Evolutionary conservation across 106 monocot genomes (phyloP).

Genomic region (Allium sativum): DNA sequence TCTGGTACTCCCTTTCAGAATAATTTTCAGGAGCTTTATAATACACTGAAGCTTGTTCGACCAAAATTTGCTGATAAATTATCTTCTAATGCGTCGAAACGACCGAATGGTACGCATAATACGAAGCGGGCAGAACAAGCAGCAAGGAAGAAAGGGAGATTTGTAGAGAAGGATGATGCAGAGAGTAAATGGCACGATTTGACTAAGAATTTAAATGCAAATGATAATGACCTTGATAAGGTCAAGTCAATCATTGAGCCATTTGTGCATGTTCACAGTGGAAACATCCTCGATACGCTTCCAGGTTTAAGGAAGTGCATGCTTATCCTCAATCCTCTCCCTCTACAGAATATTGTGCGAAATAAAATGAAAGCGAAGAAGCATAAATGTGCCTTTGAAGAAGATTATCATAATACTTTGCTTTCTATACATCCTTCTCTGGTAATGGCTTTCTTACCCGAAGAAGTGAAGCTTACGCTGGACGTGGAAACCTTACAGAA

Average conservation of each 20-base stretch:
- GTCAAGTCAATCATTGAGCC: constrained; percentile 27
- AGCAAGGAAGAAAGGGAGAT: neutral
- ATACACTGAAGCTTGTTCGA: constrained; percentile 48
- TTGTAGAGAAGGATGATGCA: constrained; percentile 15
- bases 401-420: constrained; percentile 30
- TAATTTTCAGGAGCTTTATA: constrained; percentile 67
- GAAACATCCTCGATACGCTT: constrained; percentile 33
- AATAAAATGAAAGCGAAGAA: constrained; percentile 10
- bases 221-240: constrained; percentile 16
- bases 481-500: constrained; percentile 15
- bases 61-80: constrained; percentile 36
- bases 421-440: constrained; percentile 52
- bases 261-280: constrained; percentile 68
- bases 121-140: neutral
- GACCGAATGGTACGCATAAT: no score
- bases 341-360: constrained; percentile 32
- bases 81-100: neutral
- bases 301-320: constrained; percentile 52
- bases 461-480: constrained; percentile 16
- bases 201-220: constrained; percentile 15
- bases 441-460: constrained; percentile 13
- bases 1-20: constrained; percentile 91
- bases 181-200: constrained; percentile 29
- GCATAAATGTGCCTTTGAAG: constrained; percentile 9
- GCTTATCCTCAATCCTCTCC: constrained; percentile 34